Evolutionary conservation across 1,139 yeast species (phyloP).

Genomic region (Diutina mesorugosa): DNA sequence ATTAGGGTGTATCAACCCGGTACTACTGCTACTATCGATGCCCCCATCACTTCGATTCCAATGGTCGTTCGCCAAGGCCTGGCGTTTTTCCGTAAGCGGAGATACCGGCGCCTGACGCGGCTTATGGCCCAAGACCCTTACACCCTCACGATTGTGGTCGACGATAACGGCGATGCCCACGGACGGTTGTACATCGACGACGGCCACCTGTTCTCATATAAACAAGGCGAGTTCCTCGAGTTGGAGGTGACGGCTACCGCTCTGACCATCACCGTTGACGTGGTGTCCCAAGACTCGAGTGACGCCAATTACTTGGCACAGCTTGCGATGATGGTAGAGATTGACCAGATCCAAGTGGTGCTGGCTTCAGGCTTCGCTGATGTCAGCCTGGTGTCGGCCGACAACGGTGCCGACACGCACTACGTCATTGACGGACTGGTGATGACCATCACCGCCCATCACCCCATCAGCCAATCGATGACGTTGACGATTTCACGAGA

Average conservation of each 20-base stretch:
- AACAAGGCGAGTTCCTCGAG: conserved; percentile 27
- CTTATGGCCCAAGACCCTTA: conserved; percentile 78
- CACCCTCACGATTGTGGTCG: conserved; percentile 57
- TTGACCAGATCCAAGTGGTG: neutral
- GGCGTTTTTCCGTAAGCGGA: conserved; percentile 51
- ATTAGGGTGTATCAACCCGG: conserved; percentile 6
- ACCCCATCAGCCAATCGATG: neutral
- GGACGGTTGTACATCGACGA: conserved; percentile 69
- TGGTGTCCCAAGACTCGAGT: neutral
- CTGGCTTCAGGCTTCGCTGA: neutral
- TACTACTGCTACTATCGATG: conserved; percentile 8
- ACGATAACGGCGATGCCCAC: conserved; percentile 33
- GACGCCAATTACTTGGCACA: neutral
- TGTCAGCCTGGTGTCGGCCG: neutral
- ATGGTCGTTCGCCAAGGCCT: conserved; percentile 69
- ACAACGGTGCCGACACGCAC: neutral
- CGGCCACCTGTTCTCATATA: conserved; percentile 59
- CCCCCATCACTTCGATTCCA: conserved; percentile 57
- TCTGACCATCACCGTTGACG: neutral
- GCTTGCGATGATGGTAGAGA: neutral
- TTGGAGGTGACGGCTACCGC: neutral
- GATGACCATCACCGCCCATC: neutral
- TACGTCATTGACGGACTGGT: neutral
- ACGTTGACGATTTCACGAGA: neutral
- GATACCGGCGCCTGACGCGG: conserved; percentile 69